Conservation (phyloP, 2,329 filamentous ascomycete genomes). For the Cercospora beticola region DNA sequence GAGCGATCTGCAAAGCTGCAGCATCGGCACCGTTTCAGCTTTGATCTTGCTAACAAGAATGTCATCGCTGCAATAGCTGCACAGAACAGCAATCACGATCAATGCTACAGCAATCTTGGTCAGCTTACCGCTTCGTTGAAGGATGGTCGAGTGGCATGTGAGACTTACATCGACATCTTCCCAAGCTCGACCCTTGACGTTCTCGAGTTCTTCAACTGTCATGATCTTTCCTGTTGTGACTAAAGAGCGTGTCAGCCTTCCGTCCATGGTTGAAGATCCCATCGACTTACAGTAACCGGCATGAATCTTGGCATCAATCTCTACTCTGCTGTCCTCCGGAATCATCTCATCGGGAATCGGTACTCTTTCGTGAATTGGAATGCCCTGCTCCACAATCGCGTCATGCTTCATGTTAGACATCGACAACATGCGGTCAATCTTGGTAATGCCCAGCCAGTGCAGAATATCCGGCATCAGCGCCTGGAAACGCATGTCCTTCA, state of each 20-base stretch:
- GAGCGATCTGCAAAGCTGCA: constrained; percentile 6
- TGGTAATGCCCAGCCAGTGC: constrained; percentile 97
- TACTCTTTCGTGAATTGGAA: constrained; percentile 48
- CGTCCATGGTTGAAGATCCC: neutral
- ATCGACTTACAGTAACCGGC: constrained; percentile 61
- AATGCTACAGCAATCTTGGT: constrained; percentile 24
- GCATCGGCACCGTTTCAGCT: neutral
- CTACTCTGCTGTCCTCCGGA: constrained; percentile 90
- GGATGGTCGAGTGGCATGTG: neutral
- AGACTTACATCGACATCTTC: constrained; percentile 61
- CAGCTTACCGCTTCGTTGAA: constrained; percentile 18
- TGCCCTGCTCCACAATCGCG: constrained; percentile 66
- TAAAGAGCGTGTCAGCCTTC: constrained; percentile 30
- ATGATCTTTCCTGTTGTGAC: constrained; percentile 86
- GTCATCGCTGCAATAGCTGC: neutral
- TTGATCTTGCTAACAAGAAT: neutral
- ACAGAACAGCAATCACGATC: constrained; percentile 5
- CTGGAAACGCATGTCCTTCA: constrained; percentile 94
- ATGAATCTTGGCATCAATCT: constrained; percentile 98
- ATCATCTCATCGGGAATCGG: constrained; percentile 93
- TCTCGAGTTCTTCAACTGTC: constrained; percentile 79
- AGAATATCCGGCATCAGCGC: constrained; percentile 90
- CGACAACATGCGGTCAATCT: constrained; percentile 97
- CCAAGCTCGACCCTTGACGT: constrained; percentile 88
- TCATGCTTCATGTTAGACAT: constrained; percentile 99